Conservation (phyloP, 495 filamentous ascomycete genomes). For the Talaromyces thailandensis region DNA sequence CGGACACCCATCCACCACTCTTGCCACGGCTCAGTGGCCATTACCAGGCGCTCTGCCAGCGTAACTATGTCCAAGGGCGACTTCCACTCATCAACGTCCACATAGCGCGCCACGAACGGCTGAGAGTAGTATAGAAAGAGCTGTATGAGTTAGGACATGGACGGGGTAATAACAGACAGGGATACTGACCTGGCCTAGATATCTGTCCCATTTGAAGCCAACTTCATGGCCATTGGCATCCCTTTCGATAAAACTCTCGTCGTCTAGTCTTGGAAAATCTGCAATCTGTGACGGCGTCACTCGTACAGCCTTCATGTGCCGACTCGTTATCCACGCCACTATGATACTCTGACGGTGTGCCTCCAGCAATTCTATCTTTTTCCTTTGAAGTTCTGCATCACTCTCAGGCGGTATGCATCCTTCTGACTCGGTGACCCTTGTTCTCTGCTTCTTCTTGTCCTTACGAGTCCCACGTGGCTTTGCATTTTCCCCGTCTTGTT, state of each 20-base stretch:
- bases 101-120: constrained; percentile 30
- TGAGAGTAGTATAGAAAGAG: constrained; percentile 28
- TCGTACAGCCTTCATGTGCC: constrained; percentile 30
- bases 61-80: constrained; percentile 24
- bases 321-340: constrained; percentile 29
- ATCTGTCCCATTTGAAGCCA: constrained; percentile 24
- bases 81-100: constrained; percentile 28
- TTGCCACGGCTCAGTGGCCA: constrained; percentile 36
- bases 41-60: constrained; percentile 30
- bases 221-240: constrained; percentile 12
- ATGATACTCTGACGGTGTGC: constrained; percentile 22
- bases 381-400: not conserved
- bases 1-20: constrained; percentile 26
- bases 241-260: constrained; percentile 17
- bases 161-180: not conserved
- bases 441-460: not conserved
- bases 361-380: constrained; percentile 22
- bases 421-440: not conserved
- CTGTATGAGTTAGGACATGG: constrained; percentile 13
- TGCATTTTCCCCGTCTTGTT: not conserved
- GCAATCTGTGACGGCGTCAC: constrained; percentile 20
- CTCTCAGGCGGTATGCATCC: not conserved
- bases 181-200: constrained; percentile 26
- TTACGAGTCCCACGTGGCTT: not conserved
- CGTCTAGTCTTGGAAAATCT: constrained; percentile 12